A percentile compares a stretch with the other conserved stretches of the same genome.
Conservation (phyloP, 129 eudicot species). For the Ambrosia artemisiifolia region DNA sequence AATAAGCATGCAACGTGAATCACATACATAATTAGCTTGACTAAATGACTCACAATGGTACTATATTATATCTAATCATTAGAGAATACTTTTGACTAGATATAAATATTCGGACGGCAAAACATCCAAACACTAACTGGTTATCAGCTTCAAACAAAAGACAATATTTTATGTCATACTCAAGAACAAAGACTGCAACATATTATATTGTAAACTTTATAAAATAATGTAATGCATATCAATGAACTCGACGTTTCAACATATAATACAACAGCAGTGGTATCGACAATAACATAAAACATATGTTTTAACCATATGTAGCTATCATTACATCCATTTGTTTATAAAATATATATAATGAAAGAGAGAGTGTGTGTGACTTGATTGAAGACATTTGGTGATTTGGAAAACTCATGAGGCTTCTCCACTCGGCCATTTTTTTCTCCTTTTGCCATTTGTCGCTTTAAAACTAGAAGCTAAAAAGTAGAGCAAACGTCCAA, state of each 20-base stretch:
- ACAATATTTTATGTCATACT: constrained; percentile 3
- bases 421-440: neutral
- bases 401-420: too few relatives aligned
- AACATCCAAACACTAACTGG: constrained; percentile 26
- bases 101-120: constrained; percentile 38
- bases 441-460: neutral
- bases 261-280: constrained; percentile 13
- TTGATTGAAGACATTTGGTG: neutral
- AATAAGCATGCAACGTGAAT: constrained; percentile 10
- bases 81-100: constrained; percentile 6
- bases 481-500: neutral
- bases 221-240: constrained; percentile 1
- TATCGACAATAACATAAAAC: neutral
- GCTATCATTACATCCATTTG: constrained; percentile 20
- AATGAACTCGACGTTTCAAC: neutral
- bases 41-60: neutral
- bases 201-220: neutral
- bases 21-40: constrained; percentile 23
- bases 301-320: constrained; percentile 14
- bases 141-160: constrained; percentile 24
- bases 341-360: neutral
- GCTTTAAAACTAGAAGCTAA: neutral
- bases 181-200: constrained; percentile 16
- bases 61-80: neutral
- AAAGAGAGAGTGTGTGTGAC: too few relatives aligned